Conservation (phyloP, 2,329 filamentous ascomycete species). For the Trichophyton verrucosum region DNA sequence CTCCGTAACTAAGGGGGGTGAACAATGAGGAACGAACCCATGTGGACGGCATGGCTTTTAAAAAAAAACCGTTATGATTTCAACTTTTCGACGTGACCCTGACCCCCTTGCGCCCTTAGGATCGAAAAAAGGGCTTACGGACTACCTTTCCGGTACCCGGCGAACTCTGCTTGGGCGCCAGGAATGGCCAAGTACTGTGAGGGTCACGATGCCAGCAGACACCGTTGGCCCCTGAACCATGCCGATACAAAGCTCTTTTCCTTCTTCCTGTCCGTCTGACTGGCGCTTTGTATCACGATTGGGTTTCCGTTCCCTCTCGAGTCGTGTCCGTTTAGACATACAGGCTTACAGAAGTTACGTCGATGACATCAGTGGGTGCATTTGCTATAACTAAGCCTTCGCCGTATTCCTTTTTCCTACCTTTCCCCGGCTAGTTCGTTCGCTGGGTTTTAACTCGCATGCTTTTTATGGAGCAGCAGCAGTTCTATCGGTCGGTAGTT, state of each 20-base stretch:
- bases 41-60: not conserved
- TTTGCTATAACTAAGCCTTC: not conserved
- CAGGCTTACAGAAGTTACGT: not conserved
- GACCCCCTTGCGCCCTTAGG: not conserved
- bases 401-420: not conserved
- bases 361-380: not conserved
- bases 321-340: no score
- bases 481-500: not conserved
- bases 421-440: not conserved
- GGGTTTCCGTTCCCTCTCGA: not conserved
- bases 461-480: not conserved
- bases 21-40: not conserved
- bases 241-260: not conserved
- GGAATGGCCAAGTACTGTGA: not conserved
- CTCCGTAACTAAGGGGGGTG: not conserved
- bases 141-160: slow-evolving; percentile 1
- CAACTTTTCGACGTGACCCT: not conserved
- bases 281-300: not conserved
- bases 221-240: not conserved
- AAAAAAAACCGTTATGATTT: not conserved
- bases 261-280: not conserved
- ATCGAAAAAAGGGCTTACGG: not conserved
- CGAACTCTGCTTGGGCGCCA: not conserved
- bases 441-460: not conserved
- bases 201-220: not conserved